Percentiles rank a stretch among this genome's conserved stretches.
These are phyloP conservation scores for Rubia balearica DNA, from an alignment of 305 asterid genomes.

Conservation along the genomic window DNA sequence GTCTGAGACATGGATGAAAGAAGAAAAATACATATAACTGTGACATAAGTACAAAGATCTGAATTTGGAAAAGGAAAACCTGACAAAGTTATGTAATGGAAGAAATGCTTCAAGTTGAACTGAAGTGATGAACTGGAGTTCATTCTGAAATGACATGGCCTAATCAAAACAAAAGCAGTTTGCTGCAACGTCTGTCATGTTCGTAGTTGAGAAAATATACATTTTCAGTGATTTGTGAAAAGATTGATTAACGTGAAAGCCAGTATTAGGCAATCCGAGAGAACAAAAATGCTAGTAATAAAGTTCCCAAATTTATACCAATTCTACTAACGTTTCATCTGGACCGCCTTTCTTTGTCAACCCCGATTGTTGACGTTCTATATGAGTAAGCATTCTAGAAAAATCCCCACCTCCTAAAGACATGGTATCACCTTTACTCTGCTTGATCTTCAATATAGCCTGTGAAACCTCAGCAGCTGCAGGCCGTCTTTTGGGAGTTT, in stretches of 20 bases:
- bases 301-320: constrained; percentile 9
- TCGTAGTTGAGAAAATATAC: too few relatives aligned
- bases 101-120: too few relatives aligned
- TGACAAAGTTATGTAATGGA: too few relatives aligned
- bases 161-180: too few relatives aligned
- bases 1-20: too few relatives aligned
- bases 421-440: constrained; percentile 63
- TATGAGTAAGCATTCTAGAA: constrained; percentile 56
- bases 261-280: background rate
- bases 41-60: too few relatives aligned
- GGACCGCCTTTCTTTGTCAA: constrained; percentile 52
- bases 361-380: constrained; percentile 66
- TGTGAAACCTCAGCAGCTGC: constrained; percentile 74
- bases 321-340: constrained; percentile 29
- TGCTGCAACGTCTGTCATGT: too few relatives aligned
- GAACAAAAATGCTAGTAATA: background rate
- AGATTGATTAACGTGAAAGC: background rate
- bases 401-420: constrained; percentile 57
- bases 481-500: constrained; percentile 72
- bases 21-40: too few relatives aligned
- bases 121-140: too few relatives aligned
- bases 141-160: too few relatives aligned
- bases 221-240: too few relatives aligned
- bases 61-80: too few relatives aligned
- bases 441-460: constrained; percentile 64